Evolutionary conservation across 1,139 yeast species (phyloP).

Genomic region (Yamadazyma diddensiae): DNA sequence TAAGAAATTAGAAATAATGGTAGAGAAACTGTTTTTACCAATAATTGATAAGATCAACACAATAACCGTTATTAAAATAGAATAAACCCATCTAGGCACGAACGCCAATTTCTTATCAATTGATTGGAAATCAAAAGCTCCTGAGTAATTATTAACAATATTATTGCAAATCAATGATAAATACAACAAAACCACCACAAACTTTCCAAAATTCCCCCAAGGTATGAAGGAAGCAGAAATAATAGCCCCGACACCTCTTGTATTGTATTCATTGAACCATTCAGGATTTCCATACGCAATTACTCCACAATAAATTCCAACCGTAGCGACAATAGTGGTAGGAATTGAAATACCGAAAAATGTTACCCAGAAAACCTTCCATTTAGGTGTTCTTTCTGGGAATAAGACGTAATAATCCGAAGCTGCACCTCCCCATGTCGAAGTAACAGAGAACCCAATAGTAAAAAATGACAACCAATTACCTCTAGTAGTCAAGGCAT

Average conservation of each 20-base stretch:
- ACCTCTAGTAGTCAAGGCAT: constrained; percentile 46
- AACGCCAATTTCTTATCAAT: constrained; percentile 59
- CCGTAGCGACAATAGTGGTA: constrained; percentile 72
- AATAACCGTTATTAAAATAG: constrained; percentile 60
- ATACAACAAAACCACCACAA: constrained; percentile 31
- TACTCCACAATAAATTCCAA: constrained; percentile 70
- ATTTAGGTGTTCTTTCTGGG: constrained; percentile 68
- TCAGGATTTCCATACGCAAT: constrained; percentile 60
- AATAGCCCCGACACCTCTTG: constrained; percentile 76
- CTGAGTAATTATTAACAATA: constrained; percentile 69
- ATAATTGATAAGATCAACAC: constrained; percentile 70
- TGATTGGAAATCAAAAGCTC: constrained; percentile 77
- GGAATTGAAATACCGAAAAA: constrained; percentile 70
- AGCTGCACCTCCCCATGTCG: constrained; percentile 90
- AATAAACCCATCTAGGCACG: constrained; percentile 81
- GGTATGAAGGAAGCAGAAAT: constrained; percentile 63
- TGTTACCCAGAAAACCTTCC: constrained; percentile 57
- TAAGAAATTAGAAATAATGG: constrained; percentile 78
- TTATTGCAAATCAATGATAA: constrained; percentile 37
- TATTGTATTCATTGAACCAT: constrained; percentile 58
- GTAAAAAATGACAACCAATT: constrained; percentile 74
- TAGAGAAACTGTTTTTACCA: constrained; percentile 73
- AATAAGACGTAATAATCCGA: constrained; percentile 81
- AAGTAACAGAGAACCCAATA: constrained; percentile 72
- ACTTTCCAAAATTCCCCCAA: constrained; percentile 76